Conservation (phyloP, 2,329 filamentous ascomycete species). For the Neophaeococcomyces aloes region DNA sequence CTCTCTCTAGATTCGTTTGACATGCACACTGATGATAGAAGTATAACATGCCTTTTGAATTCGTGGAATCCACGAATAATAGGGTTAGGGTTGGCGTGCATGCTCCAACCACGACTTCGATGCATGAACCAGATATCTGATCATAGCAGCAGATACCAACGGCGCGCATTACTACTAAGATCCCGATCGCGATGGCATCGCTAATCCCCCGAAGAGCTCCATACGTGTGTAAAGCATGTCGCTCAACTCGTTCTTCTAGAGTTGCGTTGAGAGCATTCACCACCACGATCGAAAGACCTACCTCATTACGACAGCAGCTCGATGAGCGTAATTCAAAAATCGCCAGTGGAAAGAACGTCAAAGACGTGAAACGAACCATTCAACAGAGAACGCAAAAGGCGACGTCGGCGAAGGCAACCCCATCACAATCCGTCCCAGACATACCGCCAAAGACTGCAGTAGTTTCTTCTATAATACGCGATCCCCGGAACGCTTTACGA, state of each 20-base stretch:
- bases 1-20: too few species aligned
- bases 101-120: too few species aligned
- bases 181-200: slow-evolving; percentile 5
- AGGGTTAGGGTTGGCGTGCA: too few species aligned
- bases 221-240: slow-evolving; percentile 8
- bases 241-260: not conserved
- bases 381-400: too few species aligned
- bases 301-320: slow-evolving; percentile 4
- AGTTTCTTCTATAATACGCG: not conserved
- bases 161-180: too few species aligned
- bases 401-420: not conserved
- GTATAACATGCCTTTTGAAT: too few species aligned
- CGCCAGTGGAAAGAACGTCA: not conserved
- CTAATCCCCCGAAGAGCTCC: slow-evolving; percentile 3
- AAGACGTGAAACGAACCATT: not conserved
- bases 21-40: too few species aligned
- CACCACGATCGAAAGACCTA: not conserved
- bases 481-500: not conserved
- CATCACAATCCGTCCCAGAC: not conserved
- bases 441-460: not conserved
- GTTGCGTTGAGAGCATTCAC: not conserved
- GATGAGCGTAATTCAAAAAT: not conserved
- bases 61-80: too few species aligned
- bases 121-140: too few species aligned
- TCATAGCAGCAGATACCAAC: too few species aligned